Conservation (phyloP, 2,329 filamentous ascomycete genomes). For the Daldinia sp. region DNA sequence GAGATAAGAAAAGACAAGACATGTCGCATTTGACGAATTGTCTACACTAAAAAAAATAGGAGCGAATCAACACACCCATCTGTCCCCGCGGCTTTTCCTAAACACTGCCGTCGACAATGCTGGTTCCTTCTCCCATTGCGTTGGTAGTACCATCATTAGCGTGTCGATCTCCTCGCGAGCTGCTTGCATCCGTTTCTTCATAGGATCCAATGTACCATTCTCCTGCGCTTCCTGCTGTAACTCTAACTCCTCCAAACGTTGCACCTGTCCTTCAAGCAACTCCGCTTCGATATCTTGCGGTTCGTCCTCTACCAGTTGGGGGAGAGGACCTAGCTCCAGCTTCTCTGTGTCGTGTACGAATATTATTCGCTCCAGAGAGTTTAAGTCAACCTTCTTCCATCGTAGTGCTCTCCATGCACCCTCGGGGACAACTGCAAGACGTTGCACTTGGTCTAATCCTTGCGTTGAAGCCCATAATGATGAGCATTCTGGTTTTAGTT, state of each 20-base stretch:
- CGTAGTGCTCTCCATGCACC: slow-evolving; percentile 51
- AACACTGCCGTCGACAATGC: slow-evolving; percentile 51
- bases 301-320: slow-evolving; percentile 49
- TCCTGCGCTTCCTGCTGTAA: slow-evolving; percentile 26
- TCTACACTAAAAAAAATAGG: slow-evolving; percentile 14
- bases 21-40: slow-evolving; percentile 32
- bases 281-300: slow-evolving; percentile 41
- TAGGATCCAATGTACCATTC: slow-evolving; percentile 30
- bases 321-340: slow-evolving; percentile 42
- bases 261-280: slow-evolving; percentile 40
- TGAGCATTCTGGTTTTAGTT: slow-evolving; percentile 48
- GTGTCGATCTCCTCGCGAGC: slow-evolving; percentile 51
- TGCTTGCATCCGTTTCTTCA: slow-evolving; percentile 50
- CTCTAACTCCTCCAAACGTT: slow-evolving; percentile 41
- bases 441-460: slow-evolving; percentile 46
- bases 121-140: slow-evolving; percentile 49
- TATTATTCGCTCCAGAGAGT: slow-evolving; percentile 49
- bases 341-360: slow-evolving; percentile 51
- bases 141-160: slow-evolving; percentile 50
- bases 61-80: slow-evolving; percentile 39
- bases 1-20: slow-evolving; percentile 31
- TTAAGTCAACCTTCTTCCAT: slow-evolving; percentile 47
- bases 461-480: slow-evolving; percentile 47
- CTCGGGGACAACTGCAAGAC: slow-evolving; percentile 51
- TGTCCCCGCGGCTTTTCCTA: slow-evolving; percentile 42